phyloP scores from a whole-genome alignment of 1,284 basidiomycete genomes.

The Cutaneotrichosporon sp. region DNA sequence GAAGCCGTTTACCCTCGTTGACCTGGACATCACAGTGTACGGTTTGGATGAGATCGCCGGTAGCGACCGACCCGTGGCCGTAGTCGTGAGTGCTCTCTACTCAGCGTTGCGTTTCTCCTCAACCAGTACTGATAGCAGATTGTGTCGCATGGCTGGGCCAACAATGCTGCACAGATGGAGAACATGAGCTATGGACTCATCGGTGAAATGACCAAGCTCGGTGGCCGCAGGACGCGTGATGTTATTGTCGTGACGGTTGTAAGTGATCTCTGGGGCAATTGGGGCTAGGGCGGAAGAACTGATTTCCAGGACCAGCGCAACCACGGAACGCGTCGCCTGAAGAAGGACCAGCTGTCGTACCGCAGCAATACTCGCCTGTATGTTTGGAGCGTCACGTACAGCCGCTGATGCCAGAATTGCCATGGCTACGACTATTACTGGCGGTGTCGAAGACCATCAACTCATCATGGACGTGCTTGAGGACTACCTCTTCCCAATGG shows the following conservation, averaged over 20 bases:
- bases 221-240: constrained; percentile 24
- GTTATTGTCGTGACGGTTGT: constrained; percentile 45
- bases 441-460: constrained; percentile 57
- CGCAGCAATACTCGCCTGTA: constrained; percentile 60
- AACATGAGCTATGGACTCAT: constrained; percentile 37
- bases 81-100: constrained; percentile 29
- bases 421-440: constrained; percentile 12
- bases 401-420: constrained; percentile 1
- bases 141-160: constrained; percentile 18
- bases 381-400: neutral
- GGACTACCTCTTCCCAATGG: constrained; percentile 68
- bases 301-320: constrained; percentile 66
- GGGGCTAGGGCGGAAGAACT: neutral
- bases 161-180: constrained; percentile 26
- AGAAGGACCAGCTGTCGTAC: constrained; percentile 58
- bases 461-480: constrained; percentile 77
- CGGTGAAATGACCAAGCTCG: constrained; percentile 22
- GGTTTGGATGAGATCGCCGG: constrained; percentile 38
- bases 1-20: constrained; percentile 25
- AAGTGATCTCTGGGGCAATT: constrained; percentile 4
- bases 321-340: constrained; percentile 54
- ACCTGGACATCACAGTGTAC: constrained; percentile 34
- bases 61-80: constrained; percentile 25
- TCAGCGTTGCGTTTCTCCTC: neutral
- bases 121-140: constrained; percentile 6